Base-by-base conservation (phyloP, 768 basidiomycete genomes). In the Amanita muscaria region DNA sequence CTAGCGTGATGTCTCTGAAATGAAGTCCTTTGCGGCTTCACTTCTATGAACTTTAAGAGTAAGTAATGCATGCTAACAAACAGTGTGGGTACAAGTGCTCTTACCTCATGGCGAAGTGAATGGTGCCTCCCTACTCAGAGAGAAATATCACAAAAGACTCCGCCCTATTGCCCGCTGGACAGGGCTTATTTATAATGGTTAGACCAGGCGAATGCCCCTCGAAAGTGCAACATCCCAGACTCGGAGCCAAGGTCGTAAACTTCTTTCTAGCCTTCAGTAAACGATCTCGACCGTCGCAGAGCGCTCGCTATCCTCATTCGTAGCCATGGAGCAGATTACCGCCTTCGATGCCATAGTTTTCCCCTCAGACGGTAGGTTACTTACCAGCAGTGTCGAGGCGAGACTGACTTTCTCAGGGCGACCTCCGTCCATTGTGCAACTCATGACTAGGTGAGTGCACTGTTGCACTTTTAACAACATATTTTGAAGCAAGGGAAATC, bases 291-390 rank as follows among this genome's bases (percentile, higher is more conserved):
- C 12, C 27, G 12, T 29, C n/a, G n/a, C n/a, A n/a, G n/a, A 29
- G 27, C 6, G 27, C 27, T 29, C 27, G 27, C 27, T 8, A n/a
- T 34, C 27, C 15, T 29, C n/a, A 33, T 21, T 33, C 11, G 19
- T 14, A 27, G n/a, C 22, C 40, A 86, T 87, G 83, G 81, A 83
- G 55, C 73, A 77, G 51, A 64, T 83, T 48, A 59, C 67, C 23
- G 67, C 74, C n/a, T 80, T 71, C 56, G 77, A 84, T 18, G 83
- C 83, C 35, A 75, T 89, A 51, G 68, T 88, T 49, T 83, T 89
- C 58, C 85, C 87, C 21, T 76, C 81, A 27, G 87, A 89, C 49
- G 79, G 77, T 68, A 48, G 37, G 54, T n/a, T n/a, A n/a, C n/a
- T n/a, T 51, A 18, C 19, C 31, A 34, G 23, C 22, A 11, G 11